phyloP scores from a whole-genome alignment of 2,329 filamentous ascomycete genomes.

The Calonectria fujianensis region DNA sequence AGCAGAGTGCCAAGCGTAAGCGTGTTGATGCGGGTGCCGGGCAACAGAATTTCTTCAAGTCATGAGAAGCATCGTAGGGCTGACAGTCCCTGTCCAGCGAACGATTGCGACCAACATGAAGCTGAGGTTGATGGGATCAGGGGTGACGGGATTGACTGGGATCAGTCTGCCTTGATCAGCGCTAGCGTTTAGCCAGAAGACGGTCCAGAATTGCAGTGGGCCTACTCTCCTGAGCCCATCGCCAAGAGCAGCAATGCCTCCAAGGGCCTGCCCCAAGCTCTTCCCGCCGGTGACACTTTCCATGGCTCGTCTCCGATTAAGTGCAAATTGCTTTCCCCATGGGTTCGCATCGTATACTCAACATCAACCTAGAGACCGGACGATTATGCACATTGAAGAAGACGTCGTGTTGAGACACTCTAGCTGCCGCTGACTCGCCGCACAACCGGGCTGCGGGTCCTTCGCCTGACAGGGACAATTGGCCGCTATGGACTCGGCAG shows the following conservation, averaged over 20 bases:
- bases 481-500: background rate
- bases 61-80: background rate
- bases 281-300: background rate
- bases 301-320: slow-evolving; percentile 9
- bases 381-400: slow-evolving; percentile 1
- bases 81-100: background rate
- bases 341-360: slow-evolving; percentile 19
- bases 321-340: slow-evolving; percentile 25
- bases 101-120: background rate
- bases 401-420: background rate
- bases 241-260: background rate
- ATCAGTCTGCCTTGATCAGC: slow-evolving; percentile 11
- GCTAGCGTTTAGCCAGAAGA: background rate
- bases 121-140: background rate
- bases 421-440: slow-evolving; percentile 9
- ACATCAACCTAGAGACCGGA: background rate
- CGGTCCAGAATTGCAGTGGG: slow-evolving; percentile 14
- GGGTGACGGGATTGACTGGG: background rate
- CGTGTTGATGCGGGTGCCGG: background rate
- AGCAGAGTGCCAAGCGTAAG: background rate
- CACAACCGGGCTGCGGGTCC: background rate
- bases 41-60: background rate
- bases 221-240: slow-evolving; percentile 1
- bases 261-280: background rate
- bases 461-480: background rate